phyloP scores from a whole-genome alignment of 1,284 basidiomycete species.

The Microbotryum scabiosae region DNA sequence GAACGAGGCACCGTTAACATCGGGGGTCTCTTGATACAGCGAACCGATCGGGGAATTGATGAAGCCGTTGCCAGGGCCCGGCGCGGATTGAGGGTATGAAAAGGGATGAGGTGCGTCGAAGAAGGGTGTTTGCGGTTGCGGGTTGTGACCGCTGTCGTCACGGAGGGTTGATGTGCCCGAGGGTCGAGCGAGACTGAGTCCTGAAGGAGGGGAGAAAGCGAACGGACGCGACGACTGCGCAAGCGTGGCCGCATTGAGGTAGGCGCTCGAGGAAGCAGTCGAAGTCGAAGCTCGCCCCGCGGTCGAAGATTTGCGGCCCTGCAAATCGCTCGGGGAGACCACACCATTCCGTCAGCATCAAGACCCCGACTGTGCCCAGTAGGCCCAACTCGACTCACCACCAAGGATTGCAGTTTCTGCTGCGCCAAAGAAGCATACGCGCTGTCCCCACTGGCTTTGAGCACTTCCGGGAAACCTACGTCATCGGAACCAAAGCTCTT shows the following conservation, averaged over 20 bases:
- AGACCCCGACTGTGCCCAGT: too few species aligned
- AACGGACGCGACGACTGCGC: conserved; percentile 11
- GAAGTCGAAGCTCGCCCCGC: neutral
- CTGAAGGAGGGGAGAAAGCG: conserved; percentile 24
- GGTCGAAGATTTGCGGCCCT: conserved; percentile 9
- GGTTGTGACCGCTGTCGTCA: neutral
- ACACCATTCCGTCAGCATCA: neutral
- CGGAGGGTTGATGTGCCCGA: neutral
- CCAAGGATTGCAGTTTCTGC: conserved; percentile 18
- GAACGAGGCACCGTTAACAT: conserved; percentile 3
- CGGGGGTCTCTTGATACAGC: neutral
- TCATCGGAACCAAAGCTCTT: neutral
- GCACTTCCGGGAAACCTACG: neutral
- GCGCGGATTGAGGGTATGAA: conserved; percentile 4
- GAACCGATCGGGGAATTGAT: conserved; percentile 6
- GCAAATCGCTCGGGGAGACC: neutral
- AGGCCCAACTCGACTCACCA: neutral
- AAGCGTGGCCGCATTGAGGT: conserved; percentile 22
- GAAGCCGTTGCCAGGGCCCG: conserved; percentile 1
- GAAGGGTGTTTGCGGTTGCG: conserved; percentile 15
- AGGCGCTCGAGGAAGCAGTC: conserved; percentile 16
- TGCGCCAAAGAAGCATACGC: conserved; percentile 14
- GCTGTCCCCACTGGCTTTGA: neutral
- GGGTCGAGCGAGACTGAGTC: conserved; percentile 24
- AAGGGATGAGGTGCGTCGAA: conserved; percentile 1